These are phyloP conservation scores for Diaporthe citriasiana DNA, from an alignment of 2,329 filamentous ascomycete species.

Conservation along the genomic window DNA sequence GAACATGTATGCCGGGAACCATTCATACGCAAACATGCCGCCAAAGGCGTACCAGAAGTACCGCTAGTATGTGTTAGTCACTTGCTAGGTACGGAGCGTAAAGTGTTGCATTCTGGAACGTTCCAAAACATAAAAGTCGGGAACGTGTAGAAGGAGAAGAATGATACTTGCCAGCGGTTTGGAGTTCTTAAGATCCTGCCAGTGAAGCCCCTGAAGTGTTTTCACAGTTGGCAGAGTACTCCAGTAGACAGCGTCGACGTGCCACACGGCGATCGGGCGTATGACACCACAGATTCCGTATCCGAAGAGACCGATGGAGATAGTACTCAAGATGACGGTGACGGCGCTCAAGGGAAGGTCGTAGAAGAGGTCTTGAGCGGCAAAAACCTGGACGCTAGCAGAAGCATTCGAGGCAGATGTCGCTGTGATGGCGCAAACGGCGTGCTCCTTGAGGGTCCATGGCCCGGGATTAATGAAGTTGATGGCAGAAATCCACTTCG, in stretches of 20 bases:
- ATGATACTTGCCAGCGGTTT: too few relatives aligned
- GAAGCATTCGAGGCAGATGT: slow-evolving; percentile 66
- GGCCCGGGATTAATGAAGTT: slow-evolving; percentile 65
- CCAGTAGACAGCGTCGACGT: slow-evolving; percentile 71
- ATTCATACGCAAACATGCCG: slow-evolving; percentile 65
- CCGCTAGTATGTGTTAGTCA: too few relatives aligned
- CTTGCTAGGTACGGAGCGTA: too few relatives aligned
- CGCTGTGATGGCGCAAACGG: slow-evolving; percentile 67
- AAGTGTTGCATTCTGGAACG: too few relatives aligned
- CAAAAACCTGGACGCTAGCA: slow-evolving; percentile 58
- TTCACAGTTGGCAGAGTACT: slow-evolving; percentile 66
- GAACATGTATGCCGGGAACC: slow-evolving; percentile 68
- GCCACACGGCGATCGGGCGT: slow-evolving; percentile 68
- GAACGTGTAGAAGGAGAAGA: too few relatives aligned
- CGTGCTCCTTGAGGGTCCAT: slow-evolving; percentile 70
- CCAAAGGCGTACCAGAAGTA: slow-evolving; percentile 66
- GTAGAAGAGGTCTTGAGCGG: slow-evolving; percentile 67
- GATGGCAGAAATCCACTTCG: slow-evolving; percentile 56
- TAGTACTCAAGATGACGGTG: slow-evolving; percentile 63
- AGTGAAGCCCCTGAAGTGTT: slow-evolving; percentile 67
- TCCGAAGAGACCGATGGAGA: slow-evolving; percentile 69
- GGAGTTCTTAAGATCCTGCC: slow-evolving; percentile 63
- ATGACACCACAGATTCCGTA: slow-evolving; percentile 68
- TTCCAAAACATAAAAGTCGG: too few relatives aligned
- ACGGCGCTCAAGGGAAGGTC: slow-evolving; percentile 59